Evolutionary conservation across 1,284 basidiomycete genomes (phyloP), one percentile per base, ranked within the genome.

Genomic region (Salmacisia buchloeana): DNA sequence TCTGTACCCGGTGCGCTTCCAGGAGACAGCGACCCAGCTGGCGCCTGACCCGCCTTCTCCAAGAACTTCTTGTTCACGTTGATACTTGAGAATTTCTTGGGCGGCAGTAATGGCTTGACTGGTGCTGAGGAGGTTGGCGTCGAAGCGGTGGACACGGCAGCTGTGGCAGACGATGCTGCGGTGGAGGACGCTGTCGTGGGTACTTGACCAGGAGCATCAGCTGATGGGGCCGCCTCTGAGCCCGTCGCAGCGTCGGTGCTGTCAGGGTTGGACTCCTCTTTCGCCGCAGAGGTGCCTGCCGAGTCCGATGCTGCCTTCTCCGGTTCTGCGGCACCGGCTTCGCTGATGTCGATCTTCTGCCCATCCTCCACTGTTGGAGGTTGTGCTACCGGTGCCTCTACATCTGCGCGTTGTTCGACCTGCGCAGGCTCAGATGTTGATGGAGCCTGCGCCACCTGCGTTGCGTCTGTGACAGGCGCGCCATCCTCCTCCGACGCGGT

Each of bases 41-140:
- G 21, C n/a, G 46, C 25, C 23, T 31, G 23, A 2, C 64, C 68
- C 2, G 76, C 76, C 62, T 71, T 77, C 64, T 77, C 74, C 38
- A 79, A 66, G 49, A 79, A 79, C 29, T 70, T 67, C 64, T 75
- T 75, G 68, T 76, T 78, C 62, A 79, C 75, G 41, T 71, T 78
- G 60, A 79, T 65, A 2, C 73, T 71, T 1, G 71, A 73, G 59
- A 79, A 77, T 61, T 77, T 77, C 59, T 77, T 79, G 27, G 59
- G 38, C 18, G 63, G 31, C 6, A 31, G 23, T 2, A 29, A 31
- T 52, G 46, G 13, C 23, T 18, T 9, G 13, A 21, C 29, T 31
- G 46, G 5, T 6, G 46, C 25, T 52, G 46, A 25, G 7, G 23
- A 15, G 10, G 46, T 12, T 31, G 46, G 12, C 15, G 58, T 7